phyloP scores from a whole-genome alignment of 208 protist species.

The Crithidia brevicula region DNA sequence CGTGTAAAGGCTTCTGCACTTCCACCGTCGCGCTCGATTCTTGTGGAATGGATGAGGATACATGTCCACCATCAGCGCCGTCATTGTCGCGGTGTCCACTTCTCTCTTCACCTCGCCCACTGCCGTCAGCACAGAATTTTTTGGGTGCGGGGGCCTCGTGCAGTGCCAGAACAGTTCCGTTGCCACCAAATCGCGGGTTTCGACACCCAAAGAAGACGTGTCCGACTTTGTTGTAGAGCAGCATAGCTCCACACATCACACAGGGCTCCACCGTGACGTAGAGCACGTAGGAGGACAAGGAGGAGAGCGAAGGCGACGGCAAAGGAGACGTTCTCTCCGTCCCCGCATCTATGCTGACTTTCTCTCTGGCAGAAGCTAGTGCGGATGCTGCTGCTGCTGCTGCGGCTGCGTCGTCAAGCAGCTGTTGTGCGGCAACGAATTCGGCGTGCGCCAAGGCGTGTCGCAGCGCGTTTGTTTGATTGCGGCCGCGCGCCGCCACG shows the following conservation, averaged over 20 bases:
- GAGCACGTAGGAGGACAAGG: slow-evolving; percentile 71
- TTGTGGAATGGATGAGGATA: too few species aligned
- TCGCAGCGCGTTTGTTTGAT: slow-evolving; percentile 87
- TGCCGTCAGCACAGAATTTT: neutral
- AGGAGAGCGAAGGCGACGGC: neutral
- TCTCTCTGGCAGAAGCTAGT: too few species aligned
- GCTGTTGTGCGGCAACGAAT: slow-evolving; percentile 71
- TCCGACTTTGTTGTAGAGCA: slow-evolving; percentile 73
- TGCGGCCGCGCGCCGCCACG: slow-evolving; percentile 59
- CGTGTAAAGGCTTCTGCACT: slow-evolving; percentile 4
- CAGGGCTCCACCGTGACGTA: slow-evolving; percentile 97
- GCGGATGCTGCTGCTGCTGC: neutral
- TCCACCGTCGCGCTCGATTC: too few species aligned
- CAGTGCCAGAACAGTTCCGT: slow-evolving; percentile 87
- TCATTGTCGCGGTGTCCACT: too few species aligned
- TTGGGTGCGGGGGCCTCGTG: slow-evolving; percentile 31
- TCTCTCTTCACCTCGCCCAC: neutral
- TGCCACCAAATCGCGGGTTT: slow-evolving; percentile 96
- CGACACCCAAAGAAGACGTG: slow-evolving; percentile 92
- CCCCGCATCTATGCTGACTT: too few species aligned
- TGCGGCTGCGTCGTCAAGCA: slow-evolving; percentile 21
- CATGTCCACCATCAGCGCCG: slow-evolving; percentile 1
- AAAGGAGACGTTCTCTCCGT: too few species aligned
- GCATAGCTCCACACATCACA: slow-evolving; percentile 95
- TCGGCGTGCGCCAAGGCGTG: slow-evolving; percentile 94